These are phyloP conservation scores for Sporobolomyces roseus DNA, from an alignment of 768 basidiomycete genomes.

Conservation along the genomic window DNA sequence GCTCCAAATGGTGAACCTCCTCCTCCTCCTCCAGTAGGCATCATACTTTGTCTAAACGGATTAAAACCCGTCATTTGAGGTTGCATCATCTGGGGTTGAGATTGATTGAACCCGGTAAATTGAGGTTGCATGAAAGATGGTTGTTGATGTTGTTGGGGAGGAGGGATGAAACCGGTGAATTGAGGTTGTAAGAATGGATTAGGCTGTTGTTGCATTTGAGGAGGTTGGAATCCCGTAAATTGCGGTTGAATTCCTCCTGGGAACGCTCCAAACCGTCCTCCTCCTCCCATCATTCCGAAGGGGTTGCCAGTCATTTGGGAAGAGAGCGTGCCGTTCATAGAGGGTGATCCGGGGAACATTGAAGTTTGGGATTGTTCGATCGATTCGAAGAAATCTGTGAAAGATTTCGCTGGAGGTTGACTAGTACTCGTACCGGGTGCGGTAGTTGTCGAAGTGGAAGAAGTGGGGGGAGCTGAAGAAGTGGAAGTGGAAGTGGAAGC, in stretches of 20 bases:
- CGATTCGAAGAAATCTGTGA: slow-evolving; percentile 79
- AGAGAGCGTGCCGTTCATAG: slow-evolving; percentile 33
- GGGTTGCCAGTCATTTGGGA: slow-evolving; percentile 43
- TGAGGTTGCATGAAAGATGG: slow-evolving; percentile 41
- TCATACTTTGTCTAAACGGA: slow-evolving; percentile 77
- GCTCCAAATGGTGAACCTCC: slow-evolving; percentile 47
- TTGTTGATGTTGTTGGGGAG: neutral
- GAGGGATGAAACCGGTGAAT: neutral
- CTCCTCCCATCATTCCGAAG: neutral
- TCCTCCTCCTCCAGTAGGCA: slow-evolving; percentile 60
- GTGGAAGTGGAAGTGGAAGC: slow-evolving; percentile 41
- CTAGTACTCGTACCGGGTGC: slow-evolving; percentile 43
- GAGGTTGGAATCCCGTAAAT: slow-evolving; percentile 30
- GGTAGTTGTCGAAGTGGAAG: slow-evolving; percentile 31
- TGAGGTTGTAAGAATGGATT: slow-evolving; percentile 8
- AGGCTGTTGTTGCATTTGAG: neutral
- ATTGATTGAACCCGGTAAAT: slow-evolving; percentile 10
- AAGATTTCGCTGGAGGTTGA: slow-evolving; percentile 54
- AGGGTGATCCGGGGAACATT: slow-evolving; percentile 60
- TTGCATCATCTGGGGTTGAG: slow-evolving; percentile 31
- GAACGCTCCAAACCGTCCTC: slow-evolving; percentile 19
- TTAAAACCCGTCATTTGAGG: slow-evolving; percentile 52
- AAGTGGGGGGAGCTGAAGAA: slow-evolving; percentile 3
- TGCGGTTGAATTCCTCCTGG: slow-evolving; percentile 22
- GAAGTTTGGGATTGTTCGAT: slow-evolving; percentile 76